A percentile compares a stretch with the other conserved stretches of the same genome.
These are phyloP conservation scores for Phoma sp. DNA, from an alignment of 2,329 filamentous ascomycete species.

Conservation along the genomic window DNA sequence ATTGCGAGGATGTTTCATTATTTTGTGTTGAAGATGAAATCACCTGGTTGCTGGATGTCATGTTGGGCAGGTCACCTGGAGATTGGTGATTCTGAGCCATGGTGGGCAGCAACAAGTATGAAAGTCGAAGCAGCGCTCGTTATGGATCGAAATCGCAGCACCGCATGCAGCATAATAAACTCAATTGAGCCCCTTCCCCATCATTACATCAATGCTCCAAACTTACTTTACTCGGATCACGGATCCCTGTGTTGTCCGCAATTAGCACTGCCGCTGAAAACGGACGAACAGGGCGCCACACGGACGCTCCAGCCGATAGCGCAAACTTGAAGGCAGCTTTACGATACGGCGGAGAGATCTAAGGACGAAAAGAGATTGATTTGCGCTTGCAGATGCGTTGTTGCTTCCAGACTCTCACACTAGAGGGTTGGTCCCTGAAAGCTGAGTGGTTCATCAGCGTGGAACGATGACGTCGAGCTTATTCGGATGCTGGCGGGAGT, in stretches of 20 bases:
- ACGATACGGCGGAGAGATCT: conserved; percentile 16
- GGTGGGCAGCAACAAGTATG: conserved; percentile 11
- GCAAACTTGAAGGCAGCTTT: not conserved
- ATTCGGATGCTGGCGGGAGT: conserved; percentile 7
- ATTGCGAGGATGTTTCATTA: conserved; percentile 1
- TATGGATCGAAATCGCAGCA: conserved; percentile 3
- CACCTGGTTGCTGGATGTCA: conserved; percentile 14
- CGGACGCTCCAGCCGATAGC: conserved; percentile 12
- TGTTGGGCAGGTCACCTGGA: conserved; percentile 15
- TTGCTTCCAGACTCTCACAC: conserved; percentile 14
- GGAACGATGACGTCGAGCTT: conserved; percentile 11
- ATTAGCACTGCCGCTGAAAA: conserved; percentile 19
- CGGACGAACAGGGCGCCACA: conserved; percentile 20
- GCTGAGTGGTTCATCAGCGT: not conserved
- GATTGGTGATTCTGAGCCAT: conserved; percentile 27
- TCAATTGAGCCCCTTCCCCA: conserved; percentile 1
- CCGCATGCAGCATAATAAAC: conserved; percentile 14
- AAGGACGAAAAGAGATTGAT: conserved; percentile 8
- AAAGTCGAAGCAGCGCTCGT: not conserved
- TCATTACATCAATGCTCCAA: conserved; percentile 15
- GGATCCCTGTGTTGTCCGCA: conserved; percentile 14
- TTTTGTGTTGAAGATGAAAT: not conserved
- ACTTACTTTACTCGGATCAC: conserved; percentile 11
- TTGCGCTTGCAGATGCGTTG: conserved; percentile 13
- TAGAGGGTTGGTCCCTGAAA: conserved; percentile 9